These are phyloP conservation scores for Biscogniauxia marginata DNA, from an alignment of 2,329 filamentous ascomycete genomes.

Conservation along the genomic window DNA sequence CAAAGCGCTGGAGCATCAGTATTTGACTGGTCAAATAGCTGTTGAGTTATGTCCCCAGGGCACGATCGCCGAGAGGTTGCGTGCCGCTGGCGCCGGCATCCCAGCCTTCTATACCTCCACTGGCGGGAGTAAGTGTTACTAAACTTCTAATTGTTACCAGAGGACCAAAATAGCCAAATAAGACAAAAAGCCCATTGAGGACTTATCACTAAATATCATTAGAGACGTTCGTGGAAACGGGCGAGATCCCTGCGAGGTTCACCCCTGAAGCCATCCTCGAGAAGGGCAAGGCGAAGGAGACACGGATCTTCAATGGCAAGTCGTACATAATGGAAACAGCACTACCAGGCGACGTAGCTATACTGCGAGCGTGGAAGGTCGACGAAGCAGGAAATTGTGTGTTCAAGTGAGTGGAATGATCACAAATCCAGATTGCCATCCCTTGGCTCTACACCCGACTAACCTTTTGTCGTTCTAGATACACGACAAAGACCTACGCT, in stretches of 20 bases:
- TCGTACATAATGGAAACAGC: constrained; percentile 76
- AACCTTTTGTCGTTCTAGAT: constrained; percentile 36
- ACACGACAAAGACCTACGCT: constrained; percentile 74
- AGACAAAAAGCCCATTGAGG: too few relatives aligned
- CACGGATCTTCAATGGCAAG: constrained; percentile 69
- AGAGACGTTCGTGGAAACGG: constrained; percentile 66
- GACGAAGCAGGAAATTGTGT: constrained; percentile 77
- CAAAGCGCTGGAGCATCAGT: constrained; percentile 72
- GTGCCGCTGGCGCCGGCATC: constrained; percentile 73
- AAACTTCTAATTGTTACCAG: not conserved
- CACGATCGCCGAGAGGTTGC: constrained; percentile 68
- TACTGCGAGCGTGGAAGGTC: constrained; percentile 73
- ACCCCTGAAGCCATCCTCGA: constrained; percentile 60
- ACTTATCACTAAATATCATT: constrained; percentile 10
- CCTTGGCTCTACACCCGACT: too few relatives aligned
- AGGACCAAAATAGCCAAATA: too few relatives aligned
- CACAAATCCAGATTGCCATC: too few relatives aligned
- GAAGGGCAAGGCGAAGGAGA: constrained; percentile 65
- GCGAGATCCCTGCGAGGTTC: constrained; percentile 64
- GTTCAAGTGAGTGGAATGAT: constrained; percentile 55
- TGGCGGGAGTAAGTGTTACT: constrained; percentile 54
- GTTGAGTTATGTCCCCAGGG: constrained; percentile 77
- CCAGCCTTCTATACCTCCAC: constrained; percentile 81
- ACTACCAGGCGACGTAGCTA: constrained; percentile 73
- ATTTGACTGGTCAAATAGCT: constrained; percentile 70